A percentile compares a stretch with the other conserved stretches of the same genome.
phyloP scores from a whole-genome alignment of 2,329 filamentous ascomycete species.

The Coniochaeta ligniaria region DNA sequence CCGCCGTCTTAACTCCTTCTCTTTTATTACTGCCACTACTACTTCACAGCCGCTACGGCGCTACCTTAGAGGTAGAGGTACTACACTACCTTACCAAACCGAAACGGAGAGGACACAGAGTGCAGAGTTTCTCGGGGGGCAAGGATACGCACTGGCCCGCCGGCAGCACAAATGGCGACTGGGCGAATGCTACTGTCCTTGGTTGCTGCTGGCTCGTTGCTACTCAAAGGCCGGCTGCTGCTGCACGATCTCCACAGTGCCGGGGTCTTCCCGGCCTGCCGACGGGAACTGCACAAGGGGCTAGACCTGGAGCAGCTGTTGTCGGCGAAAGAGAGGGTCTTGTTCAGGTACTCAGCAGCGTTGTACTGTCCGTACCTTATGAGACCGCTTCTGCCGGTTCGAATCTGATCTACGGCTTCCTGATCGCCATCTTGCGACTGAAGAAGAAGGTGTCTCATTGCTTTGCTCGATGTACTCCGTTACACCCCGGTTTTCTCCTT shows the following conservation, averaged over 20 bases:
- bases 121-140: neutral
- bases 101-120: neutral
- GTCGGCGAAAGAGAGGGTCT: neutral
- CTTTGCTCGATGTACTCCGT: neutral
- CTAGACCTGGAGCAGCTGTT: neutral
- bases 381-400: neutral
- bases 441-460: neutral
- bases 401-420: neutral
- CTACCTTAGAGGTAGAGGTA: neutral
- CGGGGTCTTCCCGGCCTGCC: neutral
- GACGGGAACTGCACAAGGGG: neutral
- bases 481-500: neutral
- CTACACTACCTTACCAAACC: neutral
- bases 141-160: neutral
- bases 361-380: neutral
- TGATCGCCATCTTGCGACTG: neutral
- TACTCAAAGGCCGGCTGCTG: neutral
- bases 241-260: neutral
- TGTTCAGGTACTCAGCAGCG: neutral
- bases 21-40: neutral
- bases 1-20: neutral
- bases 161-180: neutral
- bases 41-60: neutral
- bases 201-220: neutral
- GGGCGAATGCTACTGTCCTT: neutral